These are phyloP conservation scores for Daedaleopsis nitida DNA, from an alignment of 768 basidiomycete genomes.

Conservation along the genomic window DNA sequence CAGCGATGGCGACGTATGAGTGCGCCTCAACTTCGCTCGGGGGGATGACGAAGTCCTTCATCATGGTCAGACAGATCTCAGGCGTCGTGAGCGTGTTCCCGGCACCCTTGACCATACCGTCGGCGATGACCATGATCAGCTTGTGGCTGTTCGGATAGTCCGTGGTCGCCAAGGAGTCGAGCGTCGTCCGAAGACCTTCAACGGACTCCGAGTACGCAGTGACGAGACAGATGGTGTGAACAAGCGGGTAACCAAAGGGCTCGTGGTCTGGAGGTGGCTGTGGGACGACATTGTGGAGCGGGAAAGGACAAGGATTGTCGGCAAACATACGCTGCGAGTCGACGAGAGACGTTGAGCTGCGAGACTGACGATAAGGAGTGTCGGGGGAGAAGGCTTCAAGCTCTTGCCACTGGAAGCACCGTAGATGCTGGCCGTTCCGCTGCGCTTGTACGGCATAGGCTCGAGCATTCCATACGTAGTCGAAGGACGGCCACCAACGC, in stretches of 20 bases:
- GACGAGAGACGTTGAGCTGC: constrained; percentile 70
- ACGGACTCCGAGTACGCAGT: constrained; percentile 98
- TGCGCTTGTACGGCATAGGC: constrained; percentile 59
- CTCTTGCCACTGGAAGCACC: constrained; percentile 33
- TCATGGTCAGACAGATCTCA: constrained; percentile 93
- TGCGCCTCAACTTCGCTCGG: constrained; percentile 87
- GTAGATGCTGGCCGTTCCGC: constrained; percentile 39
- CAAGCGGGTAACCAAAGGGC: constrained; percentile 95
- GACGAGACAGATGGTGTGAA: constrained; percentile 92
- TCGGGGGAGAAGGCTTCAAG: constrained; percentile 71
- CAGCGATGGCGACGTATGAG: constrained; percentile 97
- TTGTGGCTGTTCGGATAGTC: constrained; percentile 99
- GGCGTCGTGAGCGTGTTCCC: constrained; percentile 90
- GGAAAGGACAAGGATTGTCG: constrained; percentile 89
- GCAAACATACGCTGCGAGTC: constrained; percentile 52
- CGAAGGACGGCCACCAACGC: constrained; percentile 48
- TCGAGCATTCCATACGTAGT: constrained; percentile 72
- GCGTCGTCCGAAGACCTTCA: constrained; percentile 93
- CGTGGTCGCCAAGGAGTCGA: constrained; percentile 98
- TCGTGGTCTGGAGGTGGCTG: constrained; percentile 91
- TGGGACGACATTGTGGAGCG: constrained; percentile 86
- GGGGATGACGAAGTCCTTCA: constrained; percentile 88
- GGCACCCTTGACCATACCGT: constrained; percentile 97
- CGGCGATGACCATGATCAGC: constrained; percentile 91
- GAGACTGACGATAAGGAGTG: constrained; percentile 73